Base-by-base conservation (phyloP, 352 stramenopile species). In the Plasmopara halstedii region DNA sequence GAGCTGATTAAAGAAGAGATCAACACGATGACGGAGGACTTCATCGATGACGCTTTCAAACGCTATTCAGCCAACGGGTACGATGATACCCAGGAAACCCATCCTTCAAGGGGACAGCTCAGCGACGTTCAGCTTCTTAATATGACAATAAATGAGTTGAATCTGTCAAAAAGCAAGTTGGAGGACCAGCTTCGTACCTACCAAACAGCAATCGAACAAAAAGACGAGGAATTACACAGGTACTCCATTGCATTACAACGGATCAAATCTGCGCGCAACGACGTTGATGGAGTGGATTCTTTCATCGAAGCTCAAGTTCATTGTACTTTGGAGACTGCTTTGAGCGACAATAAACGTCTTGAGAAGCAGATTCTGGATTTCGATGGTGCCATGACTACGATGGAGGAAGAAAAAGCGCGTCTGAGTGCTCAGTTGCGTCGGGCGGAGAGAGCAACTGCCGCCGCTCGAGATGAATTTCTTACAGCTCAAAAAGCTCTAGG, bases 51-150 rank as follows among this genome's bases (percentile, higher is more conserved):
- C 13, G 53, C 35, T 19, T 81, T 65, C 9, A 67, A 83, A n/a
- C 57, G 54, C 4, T 81, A n/a, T n/a, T n/a, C 65, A 22, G 70
- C 40, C 0, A 71, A 82, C 37, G 73, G 82, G 42, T 85, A 76
- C 46, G 35, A 64, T 26, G 73, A 85, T 26, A 70, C 70, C 1
- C 65, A 78, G 39, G 73, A 85, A 37, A 46, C 73, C 7, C 67
- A 82, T 15, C 80, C 20, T 56, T 53, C 4, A 70, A 85, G 57
- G 64, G 78, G 39, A 66, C 45, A 67, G 27, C 41, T 42, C n/a
- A 54, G 11, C 11, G 57, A 67, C 51, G 42, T 32, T 2, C 45
- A 64, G 4, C 47, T 53, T 2, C 45, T 64, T 6, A 56, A 59
- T 23, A 19, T 17, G 0, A 57, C 50, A 4, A 62, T 68, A 39